These are phyloP conservation scores for Echria macrotheca DNA, from an alignment of 495 filamentous ascomycete genomes.

Conservation along the genomic window DNA sequence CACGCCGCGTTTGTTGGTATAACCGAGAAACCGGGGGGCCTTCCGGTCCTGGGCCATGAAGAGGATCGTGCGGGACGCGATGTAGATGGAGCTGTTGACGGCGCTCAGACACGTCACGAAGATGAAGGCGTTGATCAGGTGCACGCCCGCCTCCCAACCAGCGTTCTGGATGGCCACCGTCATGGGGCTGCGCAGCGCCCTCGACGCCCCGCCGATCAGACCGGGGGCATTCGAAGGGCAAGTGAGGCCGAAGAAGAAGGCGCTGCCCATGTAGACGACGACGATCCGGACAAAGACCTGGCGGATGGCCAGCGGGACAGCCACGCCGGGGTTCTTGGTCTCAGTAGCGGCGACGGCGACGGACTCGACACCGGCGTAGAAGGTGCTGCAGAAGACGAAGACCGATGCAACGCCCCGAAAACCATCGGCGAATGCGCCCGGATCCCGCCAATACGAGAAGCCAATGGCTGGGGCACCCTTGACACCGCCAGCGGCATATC, in stretches of 20 bases:
- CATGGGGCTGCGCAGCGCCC: conserved; percentile 51
- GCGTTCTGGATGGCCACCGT: conserved; percentile 57
- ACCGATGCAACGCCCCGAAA: conserved; percentile 57
- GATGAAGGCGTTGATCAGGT: conserved; percentile 69
- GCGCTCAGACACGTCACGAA: conserved; percentile 65
- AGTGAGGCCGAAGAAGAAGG: conserved; percentile 65
- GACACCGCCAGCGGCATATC: conserved; percentile 47
- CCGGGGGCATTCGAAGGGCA: conserved; percentile 44
- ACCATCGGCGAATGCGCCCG: conserved; percentile 61
- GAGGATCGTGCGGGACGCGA: conserved; percentile 58
- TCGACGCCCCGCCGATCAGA: conserved; percentile 44
- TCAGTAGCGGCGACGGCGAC: conserved; percentile 71
- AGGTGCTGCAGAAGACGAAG: conserved; percentile 62
- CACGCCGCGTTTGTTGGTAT: conserved; percentile 58
- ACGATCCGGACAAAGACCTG: conserved; percentile 73
- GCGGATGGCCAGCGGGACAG: conserved; percentile 65
- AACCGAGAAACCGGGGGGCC: conserved; percentile 60
- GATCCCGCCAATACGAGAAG: conserved; percentile 63
- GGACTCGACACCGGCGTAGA: conserved; percentile 71
- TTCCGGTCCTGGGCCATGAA: conserved; percentile 62
- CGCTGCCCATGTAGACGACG: conserved; percentile 66
- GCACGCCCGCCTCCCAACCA: conserved; percentile 48
- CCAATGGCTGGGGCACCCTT: conserved; percentile 45
- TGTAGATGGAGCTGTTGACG: conserved; percentile 64
- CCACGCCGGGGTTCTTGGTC: conserved; percentile 64